Conservation (phyloP, 2,329 filamentous ascomycete species). For the Verticillium longisporum region DNA sequence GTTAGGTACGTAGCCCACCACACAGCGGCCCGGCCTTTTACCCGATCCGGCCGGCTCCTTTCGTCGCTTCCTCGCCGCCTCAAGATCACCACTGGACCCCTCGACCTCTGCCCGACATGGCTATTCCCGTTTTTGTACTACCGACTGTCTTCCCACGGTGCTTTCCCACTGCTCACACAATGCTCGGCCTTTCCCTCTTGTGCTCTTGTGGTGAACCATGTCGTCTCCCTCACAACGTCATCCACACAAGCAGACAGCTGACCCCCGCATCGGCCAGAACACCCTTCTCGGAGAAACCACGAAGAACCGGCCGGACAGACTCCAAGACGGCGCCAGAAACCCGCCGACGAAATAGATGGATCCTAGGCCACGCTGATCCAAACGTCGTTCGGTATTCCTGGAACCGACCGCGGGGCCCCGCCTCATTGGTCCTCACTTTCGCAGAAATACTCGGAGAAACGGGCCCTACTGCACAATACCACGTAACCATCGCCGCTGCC, state of each 20-base stretch:
- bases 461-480: neutral
- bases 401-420: neutral
- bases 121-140: too few relatives aligned
- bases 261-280: neutral
- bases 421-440: neutral
- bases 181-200: neutral
- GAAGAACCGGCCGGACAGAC: too few relatives aligned
- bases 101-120: too few relatives aligned
- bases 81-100: too few relatives aligned
- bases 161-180: neutral
- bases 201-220: neutral
- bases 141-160: neutral
- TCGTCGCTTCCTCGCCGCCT: neutral
- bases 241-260: neutral
- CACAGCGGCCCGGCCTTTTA: too few relatives aligned
- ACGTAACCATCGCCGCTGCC: neutral
- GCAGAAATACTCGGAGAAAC: neutral
- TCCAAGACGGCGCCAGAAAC: neutral
- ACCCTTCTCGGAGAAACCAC: neutral
- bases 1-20: too few relatives aligned
- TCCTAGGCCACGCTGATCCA: neutral
- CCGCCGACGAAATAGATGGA: neutral
- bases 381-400: too few relatives aligned
- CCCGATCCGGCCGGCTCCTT: too few relatives aligned
- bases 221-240: neutral